Evolutionary conservation across 129 eudicot genomes (phyloP).

Genomic region (Helichrysum umbraculigerum): DNA sequence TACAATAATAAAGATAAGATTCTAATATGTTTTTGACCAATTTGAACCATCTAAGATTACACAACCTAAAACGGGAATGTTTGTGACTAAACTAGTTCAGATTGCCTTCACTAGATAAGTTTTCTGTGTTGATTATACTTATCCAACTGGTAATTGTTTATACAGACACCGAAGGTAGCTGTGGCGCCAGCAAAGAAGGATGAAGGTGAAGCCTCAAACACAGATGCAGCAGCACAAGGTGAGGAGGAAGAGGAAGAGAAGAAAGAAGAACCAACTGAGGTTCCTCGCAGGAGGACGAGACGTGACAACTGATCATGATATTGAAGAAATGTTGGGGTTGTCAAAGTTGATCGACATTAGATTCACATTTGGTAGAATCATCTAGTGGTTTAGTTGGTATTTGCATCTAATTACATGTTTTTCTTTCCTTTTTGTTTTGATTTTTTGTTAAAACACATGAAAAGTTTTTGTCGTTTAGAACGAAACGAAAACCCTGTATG

Average conservation of each 20-base stretch:
- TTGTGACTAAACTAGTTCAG: neutral
- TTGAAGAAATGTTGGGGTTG: neutral
- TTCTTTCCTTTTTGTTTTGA: conserved; percentile 6
- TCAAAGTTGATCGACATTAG: neutral
- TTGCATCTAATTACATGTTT: conserved; percentile 22
- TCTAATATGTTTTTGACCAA: neutral
- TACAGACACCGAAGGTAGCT: conserved; percentile 32
- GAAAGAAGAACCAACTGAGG: conserved; percentile 47
- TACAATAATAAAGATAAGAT: too few relatives aligned
- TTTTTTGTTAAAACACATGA: conserved; percentile 9
- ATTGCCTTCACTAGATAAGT: neutral
- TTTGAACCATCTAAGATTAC: neutral
- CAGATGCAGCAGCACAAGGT: conserved; percentile 19
- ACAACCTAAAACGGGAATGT: neutral
- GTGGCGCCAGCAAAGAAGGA: conserved; percentile 36
- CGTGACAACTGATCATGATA: conserved; percentile 42
- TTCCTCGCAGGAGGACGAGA: conserved; percentile 62
- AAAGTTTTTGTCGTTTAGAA: conserved; percentile 30
- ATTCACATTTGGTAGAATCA: conserved; percentile 20
- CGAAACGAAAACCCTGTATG: conserved; percentile 30
- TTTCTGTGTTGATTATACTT: neutral
- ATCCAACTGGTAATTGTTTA: neutral
- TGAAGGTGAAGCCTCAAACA: conserved; percentile 44
- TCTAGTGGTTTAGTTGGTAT: conserved; percentile 12
- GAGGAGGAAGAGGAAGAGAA: conserved; percentile 48